Conservation (phyloP, 1,284 basidiomycete species). For the Quambalaria eucalypti region DNA sequence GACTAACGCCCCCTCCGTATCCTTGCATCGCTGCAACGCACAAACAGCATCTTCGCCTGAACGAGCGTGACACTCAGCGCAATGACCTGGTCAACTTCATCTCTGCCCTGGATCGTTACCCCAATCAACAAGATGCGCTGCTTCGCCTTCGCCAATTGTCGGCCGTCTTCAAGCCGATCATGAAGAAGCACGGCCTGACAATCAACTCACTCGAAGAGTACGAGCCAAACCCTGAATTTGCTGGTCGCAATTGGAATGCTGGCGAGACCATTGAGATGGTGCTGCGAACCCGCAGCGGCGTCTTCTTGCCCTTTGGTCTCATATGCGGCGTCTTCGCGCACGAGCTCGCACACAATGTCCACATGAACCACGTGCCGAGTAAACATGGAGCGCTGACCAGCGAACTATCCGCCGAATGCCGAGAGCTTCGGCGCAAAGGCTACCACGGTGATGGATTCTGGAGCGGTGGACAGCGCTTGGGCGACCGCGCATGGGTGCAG, state of each 20-base stretch:
- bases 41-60: slow-evolving; percentile 29
- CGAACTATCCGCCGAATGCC: slow-evolving; percentile 18
- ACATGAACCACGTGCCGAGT: slow-evolving; percentile 18
- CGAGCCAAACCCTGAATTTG: slow-evolving; percentile 31
- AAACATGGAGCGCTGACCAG: slow-evolving; percentile 26
- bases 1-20: too few relatives aligned
- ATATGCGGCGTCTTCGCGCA: slow-evolving; percentile 32
- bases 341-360: slow-evolving; percentile 30
- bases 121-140: slow-evolving; percentile 16
- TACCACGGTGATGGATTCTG: slow-evolving; percentile 37
- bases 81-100: slow-evolving; percentile 34
- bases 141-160: slow-evolving; percentile 22
- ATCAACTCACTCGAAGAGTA: slow-evolving; percentile 35
- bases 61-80: slow-evolving; percentile 27
- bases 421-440: slow-evolving; percentile 21
- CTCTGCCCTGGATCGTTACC: slow-evolving; percentile 17
- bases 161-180: slow-evolving; percentile 31
- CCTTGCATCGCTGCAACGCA: too few relatives aligned
- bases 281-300: slow-evolving; percentile 19
- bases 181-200: slow-evolving; percentile 28
- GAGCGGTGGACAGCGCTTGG: slow-evolving; percentile 23
- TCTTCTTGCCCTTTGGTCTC: slow-evolving; percentile 24
- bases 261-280: slow-evolving; percentile 34
- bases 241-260: slow-evolving; percentile 34
- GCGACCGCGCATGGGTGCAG: slow-evolving; percentile 17